phyloP scores from a whole-genome alignment of 192 early-diverging fungal genomes.

The Entrophospora sp. region DNA sequence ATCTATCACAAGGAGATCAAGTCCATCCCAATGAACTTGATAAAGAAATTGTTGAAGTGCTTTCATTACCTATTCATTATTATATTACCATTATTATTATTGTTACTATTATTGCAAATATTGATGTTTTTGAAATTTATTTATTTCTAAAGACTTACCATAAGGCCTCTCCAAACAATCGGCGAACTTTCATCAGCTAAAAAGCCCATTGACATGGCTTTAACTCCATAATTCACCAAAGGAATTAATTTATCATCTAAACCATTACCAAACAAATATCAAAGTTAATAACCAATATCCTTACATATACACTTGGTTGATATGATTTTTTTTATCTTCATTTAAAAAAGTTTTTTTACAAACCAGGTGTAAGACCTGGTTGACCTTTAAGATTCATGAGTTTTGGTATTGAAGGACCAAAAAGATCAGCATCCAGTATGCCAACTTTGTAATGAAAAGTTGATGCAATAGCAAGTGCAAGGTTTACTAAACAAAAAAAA shows the following conservation, averaged over 20 bases:
- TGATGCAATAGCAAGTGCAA: constrained; percentile 59
- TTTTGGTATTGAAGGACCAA: constrained; percentile 79
- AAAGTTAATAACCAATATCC: too few relatives aligned
- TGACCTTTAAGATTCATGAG: constrained; percentile 76
- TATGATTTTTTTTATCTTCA: too few relatives aligned
- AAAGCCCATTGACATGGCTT: constrained; percentile 91
- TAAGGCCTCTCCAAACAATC: constrained; percentile 86
- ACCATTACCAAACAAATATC: too few relatives aligned
- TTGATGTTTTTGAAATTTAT: too few relatives aligned
- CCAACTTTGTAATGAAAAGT: constrained; percentile 55
- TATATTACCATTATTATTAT: too few relatives aligned
- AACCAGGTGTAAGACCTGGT: too few relatives aligned
- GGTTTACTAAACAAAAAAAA: constrained; percentile 48
- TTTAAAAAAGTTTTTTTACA: too few relatives aligned
- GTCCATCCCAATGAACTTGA: constrained; percentile 68
- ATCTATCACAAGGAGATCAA: constrained; percentile 80
- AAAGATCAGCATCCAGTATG: constrained; percentile 85
- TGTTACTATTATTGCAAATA: too few relatives aligned
- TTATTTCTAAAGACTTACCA: constrained; percentile 55
- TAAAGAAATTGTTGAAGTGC: constrained; percentile 77
- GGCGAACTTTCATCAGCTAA: constrained; percentile 62
- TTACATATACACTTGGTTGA: too few relatives aligned
- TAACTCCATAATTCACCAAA: constrained; percentile 75
- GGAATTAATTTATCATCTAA: constrained; percentile 49
- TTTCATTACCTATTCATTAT: constrained; percentile 66